Percentiles rank a stretch among this genome's conserved stretches.
These are phyloP conservation scores for Phellinidium pouzarii DNA, from an alignment of 1,284 basidiomycete species.

Conservation along the genomic window DNA sequence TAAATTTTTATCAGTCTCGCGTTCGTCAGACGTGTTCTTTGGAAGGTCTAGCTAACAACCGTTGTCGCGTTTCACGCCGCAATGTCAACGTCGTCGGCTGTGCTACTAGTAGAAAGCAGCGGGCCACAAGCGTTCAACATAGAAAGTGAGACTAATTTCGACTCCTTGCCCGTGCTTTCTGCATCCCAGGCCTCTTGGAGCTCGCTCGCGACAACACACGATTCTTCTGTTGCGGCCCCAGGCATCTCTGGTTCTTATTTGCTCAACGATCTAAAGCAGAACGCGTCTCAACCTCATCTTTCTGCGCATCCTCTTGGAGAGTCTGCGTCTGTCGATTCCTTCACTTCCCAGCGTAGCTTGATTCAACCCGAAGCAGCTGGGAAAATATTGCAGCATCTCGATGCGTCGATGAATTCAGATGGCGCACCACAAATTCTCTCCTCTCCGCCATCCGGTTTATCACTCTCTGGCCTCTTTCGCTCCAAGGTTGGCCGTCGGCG, in stretches of 20 bases:
- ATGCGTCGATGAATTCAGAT: constrained; percentile 19
- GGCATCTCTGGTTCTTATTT: constrained; percentile 2
- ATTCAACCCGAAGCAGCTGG: constrained; percentile 27
- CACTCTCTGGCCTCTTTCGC: constrained; percentile 31
- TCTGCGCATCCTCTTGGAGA: constrained; percentile 47
- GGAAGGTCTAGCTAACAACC: background rate
- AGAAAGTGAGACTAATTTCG: background rate
- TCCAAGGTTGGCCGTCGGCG: constrained; percentile 13
- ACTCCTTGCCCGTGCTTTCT: background rate
- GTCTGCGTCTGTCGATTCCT: constrained; percentile 70
- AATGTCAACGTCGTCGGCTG: background rate
- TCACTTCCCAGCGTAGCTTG: constrained; percentile 42
- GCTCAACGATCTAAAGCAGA: constrained; percentile 1
- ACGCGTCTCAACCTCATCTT: constrained; percentile 1
- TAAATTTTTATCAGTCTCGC: background rate
- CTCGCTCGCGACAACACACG: background rate
- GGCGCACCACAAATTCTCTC: constrained; percentile 25
- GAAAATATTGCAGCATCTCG: constrained; percentile 29
- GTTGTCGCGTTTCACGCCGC: background rate
- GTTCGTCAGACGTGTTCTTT: background rate
- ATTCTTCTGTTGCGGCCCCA: constrained; percentile 4
- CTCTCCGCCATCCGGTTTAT: constrained; percentile 28
- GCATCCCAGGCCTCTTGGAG: background rate
- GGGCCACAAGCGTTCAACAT: background rate
- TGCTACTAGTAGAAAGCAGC: constrained; percentile 7